Evolutionary conservation across 495 filamentous ascomycete genomes (phyloP).

Genomic region (Aspergillus ellipticus): DNA sequence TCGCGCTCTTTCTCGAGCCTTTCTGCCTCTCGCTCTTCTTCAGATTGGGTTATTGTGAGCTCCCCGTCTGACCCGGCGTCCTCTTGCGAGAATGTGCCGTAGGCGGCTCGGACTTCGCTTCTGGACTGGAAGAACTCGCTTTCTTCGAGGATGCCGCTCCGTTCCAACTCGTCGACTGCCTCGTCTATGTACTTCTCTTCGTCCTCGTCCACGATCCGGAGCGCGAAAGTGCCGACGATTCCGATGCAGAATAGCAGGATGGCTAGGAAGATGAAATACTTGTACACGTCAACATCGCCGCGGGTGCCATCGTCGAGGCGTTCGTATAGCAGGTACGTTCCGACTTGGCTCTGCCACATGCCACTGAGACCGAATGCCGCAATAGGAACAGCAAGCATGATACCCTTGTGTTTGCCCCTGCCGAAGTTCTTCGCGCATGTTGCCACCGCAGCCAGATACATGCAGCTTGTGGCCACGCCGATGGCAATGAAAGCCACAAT

Average conservation of each 20-base stretch:
- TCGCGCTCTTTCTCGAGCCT: constrained; percentile 49
- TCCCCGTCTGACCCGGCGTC: constrained; percentile 32
- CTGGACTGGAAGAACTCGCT: constrained; percentile 56
- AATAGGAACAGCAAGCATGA: constrained; percentile 88
- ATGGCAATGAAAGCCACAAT: constrained; percentile 74
- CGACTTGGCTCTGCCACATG: constrained; percentile 92
- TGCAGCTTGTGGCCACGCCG: constrained; percentile 75
- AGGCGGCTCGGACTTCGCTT: constrained; percentile 37
- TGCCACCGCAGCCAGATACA: constrained; percentile 85
- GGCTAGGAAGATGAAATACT: constrained; percentile 80
- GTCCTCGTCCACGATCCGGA: constrained; percentile 64
- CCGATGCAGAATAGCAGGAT: constrained; percentile 64
- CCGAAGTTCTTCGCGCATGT: constrained; percentile 98
- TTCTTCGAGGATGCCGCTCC: constrained; percentile 76
- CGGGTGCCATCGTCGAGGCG: constrained; percentile 52
- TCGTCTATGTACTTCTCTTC: constrained; percentile 74
- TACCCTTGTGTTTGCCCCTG: constrained; percentile 75
- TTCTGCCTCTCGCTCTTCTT: constrained; percentile 43
- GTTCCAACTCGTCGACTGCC: constrained; percentile 78
- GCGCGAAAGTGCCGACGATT: constrained; percentile 64
- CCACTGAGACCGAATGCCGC: constrained; percentile 88
- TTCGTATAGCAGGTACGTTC: constrained; percentile 72
- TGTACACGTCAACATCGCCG: constrained; percentile 81
- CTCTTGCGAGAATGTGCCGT: constrained; percentile 49
- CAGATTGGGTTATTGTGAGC: constrained; percentile 32